Evolutionary conservation across 495 filamentous ascomycete genomes (phyloP).

Genomic region (Rostrohypoxylon terebratum): DNA sequence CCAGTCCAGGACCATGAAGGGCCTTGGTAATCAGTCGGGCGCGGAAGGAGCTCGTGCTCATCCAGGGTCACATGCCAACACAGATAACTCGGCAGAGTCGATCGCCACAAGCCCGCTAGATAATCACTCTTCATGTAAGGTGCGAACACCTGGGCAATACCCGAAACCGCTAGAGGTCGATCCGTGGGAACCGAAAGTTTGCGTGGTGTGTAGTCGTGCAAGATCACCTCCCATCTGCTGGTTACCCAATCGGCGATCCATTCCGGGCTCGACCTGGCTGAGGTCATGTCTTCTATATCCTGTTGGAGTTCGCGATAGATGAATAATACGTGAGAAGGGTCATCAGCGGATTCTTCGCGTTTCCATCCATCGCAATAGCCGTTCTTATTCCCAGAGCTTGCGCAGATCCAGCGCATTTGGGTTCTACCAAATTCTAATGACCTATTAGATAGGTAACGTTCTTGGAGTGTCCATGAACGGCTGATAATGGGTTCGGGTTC

Average conservation of each 20-base stretch:
- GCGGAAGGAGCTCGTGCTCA: not conserved
- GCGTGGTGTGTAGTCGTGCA: slow-evolving; percentile 8
- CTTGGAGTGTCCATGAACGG: slow-evolving; percentile 18
- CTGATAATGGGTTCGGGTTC: not conserved
- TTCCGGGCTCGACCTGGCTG: not conserved
- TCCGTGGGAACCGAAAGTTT: slow-evolving; percentile 11
- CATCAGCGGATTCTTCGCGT: not conserved
- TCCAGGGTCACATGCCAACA: not conserved
- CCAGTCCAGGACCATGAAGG: slow-evolving; percentile 18
- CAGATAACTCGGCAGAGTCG: not conserved
- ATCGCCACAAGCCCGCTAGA: slow-evolving; percentile 9
- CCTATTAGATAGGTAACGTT: slow-evolving; percentile 11
- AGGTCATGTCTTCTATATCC: slow-evolving; percentile 6
- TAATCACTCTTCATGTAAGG: not conserved
- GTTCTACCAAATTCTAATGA: slow-evolving; percentile 3
- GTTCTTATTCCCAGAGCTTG: not conserved
- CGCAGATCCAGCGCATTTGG: slow-evolving; percentile 16
- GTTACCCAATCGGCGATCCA: slow-evolving; percentile 18
- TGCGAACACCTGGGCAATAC: slow-evolving; percentile 7
- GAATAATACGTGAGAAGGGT: slow-evolving; percentile 5
- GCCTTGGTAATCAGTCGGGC: not conserved
- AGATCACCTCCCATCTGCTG: not conserved
- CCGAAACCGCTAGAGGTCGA: slow-evolving; percentile 12
- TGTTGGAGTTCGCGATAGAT: slow-evolving; percentile 16
- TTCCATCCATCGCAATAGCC: slow-evolving; percentile 23